Conservation (phyloP, 2,329 filamentous ascomycete genomes). For the Geosmithia putterillii region DNA sequence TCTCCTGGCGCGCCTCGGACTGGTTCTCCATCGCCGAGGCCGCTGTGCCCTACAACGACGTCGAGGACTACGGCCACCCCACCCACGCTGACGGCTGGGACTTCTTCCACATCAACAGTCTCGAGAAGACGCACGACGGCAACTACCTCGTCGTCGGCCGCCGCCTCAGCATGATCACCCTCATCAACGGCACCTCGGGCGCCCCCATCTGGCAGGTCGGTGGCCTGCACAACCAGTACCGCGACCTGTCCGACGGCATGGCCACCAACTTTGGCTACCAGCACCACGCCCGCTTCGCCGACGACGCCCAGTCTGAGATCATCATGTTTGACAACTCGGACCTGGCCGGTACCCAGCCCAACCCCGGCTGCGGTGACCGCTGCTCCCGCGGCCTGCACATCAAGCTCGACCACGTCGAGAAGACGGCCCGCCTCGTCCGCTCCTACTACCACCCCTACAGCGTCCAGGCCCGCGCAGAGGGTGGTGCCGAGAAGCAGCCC, state of each 20-base stretch:
- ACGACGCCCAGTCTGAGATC: constrained; percentile 30
- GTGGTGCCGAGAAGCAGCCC: constrained; percentile 37
- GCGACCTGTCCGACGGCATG: constrained; percentile 15
- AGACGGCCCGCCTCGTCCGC: constrained; percentile 32
- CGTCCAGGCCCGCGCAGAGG: constrained; percentile 35
- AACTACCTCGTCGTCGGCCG: constrained; percentile 20
- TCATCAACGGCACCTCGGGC: constrained; percentile 13
- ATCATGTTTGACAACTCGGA: constrained; percentile 40
- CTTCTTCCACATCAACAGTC: constrained; percentile 14
- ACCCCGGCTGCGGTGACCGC: constrained; percentile 13
- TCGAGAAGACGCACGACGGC: constrained; percentile 14
- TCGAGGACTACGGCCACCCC: constrained; percentile 2
- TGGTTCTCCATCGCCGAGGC: constrained; percentile 15
- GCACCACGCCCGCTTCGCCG: constrained; percentile 35
- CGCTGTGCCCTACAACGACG: constrained; percentile 12
- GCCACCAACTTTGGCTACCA: constrained; percentile 25
- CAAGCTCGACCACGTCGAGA: constrained; percentile 29
- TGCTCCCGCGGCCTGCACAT: constrained; percentile 16
- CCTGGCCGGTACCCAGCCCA: constrained; percentile 20
- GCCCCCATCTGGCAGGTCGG: constrained; percentile 20
- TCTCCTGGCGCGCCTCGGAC: constrained; percentile 22
- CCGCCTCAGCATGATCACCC: constrained; percentile 14
- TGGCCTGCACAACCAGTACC: constrained; percentile 17
- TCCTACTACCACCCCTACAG: constrained; percentile 36
- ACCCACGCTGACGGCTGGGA: constrained; percentile 10